A percentile compares a stretch with the other conserved stretches of the same genome.
phyloP scores from a whole-genome alignment of 2,329 filamentous ascomycete genomes.

The Colletotrichum shisoi region DNA sequence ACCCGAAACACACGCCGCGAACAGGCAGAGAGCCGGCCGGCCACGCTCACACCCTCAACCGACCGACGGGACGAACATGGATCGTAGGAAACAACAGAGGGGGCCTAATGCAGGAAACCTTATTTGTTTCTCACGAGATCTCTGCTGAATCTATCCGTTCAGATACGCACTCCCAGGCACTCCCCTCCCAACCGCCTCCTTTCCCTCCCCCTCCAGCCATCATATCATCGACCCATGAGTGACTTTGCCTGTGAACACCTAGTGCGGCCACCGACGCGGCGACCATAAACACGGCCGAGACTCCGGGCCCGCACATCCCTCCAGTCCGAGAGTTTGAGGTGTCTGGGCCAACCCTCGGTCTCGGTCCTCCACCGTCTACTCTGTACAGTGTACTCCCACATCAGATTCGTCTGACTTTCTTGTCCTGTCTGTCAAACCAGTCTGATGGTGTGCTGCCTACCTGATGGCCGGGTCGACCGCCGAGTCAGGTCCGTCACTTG shows the following conservation, averaged over 20 bases:
- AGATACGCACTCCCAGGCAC: slow-evolving; percentile 29
- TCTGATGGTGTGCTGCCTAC: slow-evolving; percentile 33
- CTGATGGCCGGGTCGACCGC: slow-evolving; percentile 27
- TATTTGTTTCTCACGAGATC: slow-evolving; percentile 37
- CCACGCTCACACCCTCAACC: slow-evolving; percentile 7
- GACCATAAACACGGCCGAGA: background rate
- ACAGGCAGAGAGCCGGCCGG: slow-evolving; percentile 32
- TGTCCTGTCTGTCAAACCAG: slow-evolving; percentile 30
- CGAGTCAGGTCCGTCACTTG: slow-evolving; percentile 24
- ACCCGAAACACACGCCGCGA: slow-evolving; percentile 25
- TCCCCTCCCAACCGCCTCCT: background rate
- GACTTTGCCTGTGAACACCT: background rate
- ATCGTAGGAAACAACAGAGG: slow-evolving; percentile 36
- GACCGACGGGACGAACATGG: slow-evolving; percentile 37
- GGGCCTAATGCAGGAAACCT: slow-evolving; percentile 38
- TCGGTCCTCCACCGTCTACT: slow-evolving; percentile 26
- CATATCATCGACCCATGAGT: background rate
- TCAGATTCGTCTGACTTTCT: slow-evolving; percentile 36
- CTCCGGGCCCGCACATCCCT: slow-evolving; percentile 12
- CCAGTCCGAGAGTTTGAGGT: slow-evolving; percentile 11
- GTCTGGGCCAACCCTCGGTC: slow-evolving; percentile 25
- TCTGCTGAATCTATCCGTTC: slow-evolving; percentile 30
- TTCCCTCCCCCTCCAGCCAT: slow-evolving; percentile 10
- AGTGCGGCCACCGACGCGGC: background rate
- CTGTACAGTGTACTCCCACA: background rate